Base-by-base conservation (phyloP, 192 early-diverging fungal genomes). In the Mortierella claussenii region DNA sequence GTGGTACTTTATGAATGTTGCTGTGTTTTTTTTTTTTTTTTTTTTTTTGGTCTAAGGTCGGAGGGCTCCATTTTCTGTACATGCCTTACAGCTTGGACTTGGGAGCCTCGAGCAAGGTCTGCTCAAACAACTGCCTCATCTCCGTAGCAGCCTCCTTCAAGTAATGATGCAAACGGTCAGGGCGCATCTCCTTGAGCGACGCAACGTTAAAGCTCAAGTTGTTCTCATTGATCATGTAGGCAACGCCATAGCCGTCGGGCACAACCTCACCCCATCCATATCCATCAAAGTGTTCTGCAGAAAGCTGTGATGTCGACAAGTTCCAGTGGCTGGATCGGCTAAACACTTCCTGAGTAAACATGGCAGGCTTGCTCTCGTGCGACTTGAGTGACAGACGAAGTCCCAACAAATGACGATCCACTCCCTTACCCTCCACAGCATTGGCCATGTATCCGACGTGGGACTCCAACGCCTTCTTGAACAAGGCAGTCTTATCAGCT, bases 391-490 rank as follows among this genome's bases (percentile, higher is more conserved):
- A 71, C 80, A 96, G 88, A 53, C 92, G 88, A 59, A 99, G 87
- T 40, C 96, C 91, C 51, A 99, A 85, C 71, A 97, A 78, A 80
- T 96, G 96, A n/a, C 97, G 89, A 78, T 99, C 97, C 21, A 95
- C 92, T 61, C 97, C 97, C 40, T 83, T 80, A 32, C 89, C 94
- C 55, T 95, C 90, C 40, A 90, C 90, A 37, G 91, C 90, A 43
- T 89, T 88, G 43, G 82, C 81, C 89, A 95, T 95, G 82, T 96
- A 95, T 43, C 60, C 69, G 20, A 88, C 85, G 66, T 99, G 97
- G 42, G 88, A 76, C 23, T 83, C 85, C 33, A 96, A 79, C 7
- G 97, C 96, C 32, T 85, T 79, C 57, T 89, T 87, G 75, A 91
- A 90, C 20, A 94, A 83, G 46, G 82, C 80, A 21, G 87, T 86